Evolutionary conservation across 345 rosid species (phyloP), one percentile per base, ranked within the genome.

Genomic region (Aethionema arabicum): DNA sequence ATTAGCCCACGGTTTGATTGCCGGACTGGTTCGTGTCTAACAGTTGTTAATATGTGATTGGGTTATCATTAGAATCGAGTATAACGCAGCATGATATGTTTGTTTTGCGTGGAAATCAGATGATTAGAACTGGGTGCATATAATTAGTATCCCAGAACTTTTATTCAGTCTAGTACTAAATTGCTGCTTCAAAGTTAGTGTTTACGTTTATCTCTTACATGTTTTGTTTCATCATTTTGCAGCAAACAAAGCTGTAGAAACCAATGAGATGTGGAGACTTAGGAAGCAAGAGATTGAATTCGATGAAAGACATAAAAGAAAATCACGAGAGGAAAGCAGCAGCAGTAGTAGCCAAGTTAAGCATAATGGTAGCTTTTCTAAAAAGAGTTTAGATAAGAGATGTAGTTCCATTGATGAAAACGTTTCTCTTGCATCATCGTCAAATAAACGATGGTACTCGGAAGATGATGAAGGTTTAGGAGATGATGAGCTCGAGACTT

Each of bases 221-320:
- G 71, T 14, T 74, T 38, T 52, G 37, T 56, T 21, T 38, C 51
- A 33, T 66, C 16, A 46, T 53, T 27, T 31, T 59, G 40, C 79
- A 88, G 98, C 92, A 40, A 91, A 88, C 77, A 81, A 78, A 83
- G 80, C 81, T 15, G 93, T 80, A 52, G 95, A 91, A 76, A 86
- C 84, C 47, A 85, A 72, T 61, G 96, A 91, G 72, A 85, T 91
- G 92, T 91, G 98, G 93, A 82, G 78, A 32, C 66, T 62, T 41
- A 83, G 91, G 39, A 77, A 85, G 63, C 86, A 88, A 79, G 96
- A 88, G 79, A 72, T 63, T 43, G 83, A 88, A 74, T 67, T 84
- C 55, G 79, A 74, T 55, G 76, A 79, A 63, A 80, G 76, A 50
- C 72, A 63, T 47, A 74, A 74, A 69, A 52, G 67, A 49, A 76